Conservation (phyloP, 2,329 filamentous ascomycete species). For the Epichloe aotearoae region DNA sequence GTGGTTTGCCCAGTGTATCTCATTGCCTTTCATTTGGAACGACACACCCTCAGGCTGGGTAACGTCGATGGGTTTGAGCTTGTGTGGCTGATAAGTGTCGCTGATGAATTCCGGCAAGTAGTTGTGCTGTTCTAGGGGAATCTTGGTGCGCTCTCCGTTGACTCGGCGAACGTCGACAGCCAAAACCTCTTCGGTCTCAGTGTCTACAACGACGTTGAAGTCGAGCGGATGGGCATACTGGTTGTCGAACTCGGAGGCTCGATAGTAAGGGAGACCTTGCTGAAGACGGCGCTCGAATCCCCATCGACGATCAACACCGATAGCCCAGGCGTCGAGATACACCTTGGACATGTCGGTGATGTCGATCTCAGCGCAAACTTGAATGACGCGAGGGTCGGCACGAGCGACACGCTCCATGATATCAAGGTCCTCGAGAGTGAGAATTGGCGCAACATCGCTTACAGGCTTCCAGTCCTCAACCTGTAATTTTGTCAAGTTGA, state of each 20-base stretch:
- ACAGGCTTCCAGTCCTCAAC: slow-evolving; percentile 33
- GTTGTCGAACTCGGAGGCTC: slow-evolving; percentile 56
- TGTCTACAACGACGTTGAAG: slow-evolving; percentile 28
- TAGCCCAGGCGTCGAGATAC: slow-evolving; percentile 76
- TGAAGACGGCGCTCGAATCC: slow-evolving; percentile 59
- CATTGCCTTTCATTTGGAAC: slow-evolving; percentile 33
- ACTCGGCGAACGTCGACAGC: slow-evolving; percentile 27
- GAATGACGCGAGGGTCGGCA: slow-evolving; percentile 59
- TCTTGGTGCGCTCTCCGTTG: slow-evolving; percentile 34
- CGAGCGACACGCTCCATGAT: slow-evolving; percentile 56
- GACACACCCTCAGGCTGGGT: slow-evolving; percentile 28
- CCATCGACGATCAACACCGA: slow-evolving; percentile 69
- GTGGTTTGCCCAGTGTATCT: slow-evolving; percentile 51
- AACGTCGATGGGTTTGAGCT: slow-evolving; percentile 25
- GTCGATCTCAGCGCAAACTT: slow-evolving; percentile 61
- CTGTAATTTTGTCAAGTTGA: slow-evolving; percentile 28
- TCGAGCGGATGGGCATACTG: slow-evolving; percentile 45
- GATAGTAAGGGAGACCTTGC: slow-evolving; percentile 73
- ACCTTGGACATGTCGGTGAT: slow-evolving; percentile 76
- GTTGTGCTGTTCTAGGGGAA: slow-evolving; percentile 24
- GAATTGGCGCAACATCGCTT: slow-evolving; percentile 30
- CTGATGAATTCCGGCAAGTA: slow-evolving; percentile 23
- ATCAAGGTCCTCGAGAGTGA: slow-evolving; percentile 73
- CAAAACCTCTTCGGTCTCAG: slow-evolving; percentile 36
- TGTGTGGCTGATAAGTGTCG: slow-evolving; percentile 21